phyloP scores from a whole-genome alignment of 805 yeast genomes.

The Metschnikowia orientalis region DNA sequence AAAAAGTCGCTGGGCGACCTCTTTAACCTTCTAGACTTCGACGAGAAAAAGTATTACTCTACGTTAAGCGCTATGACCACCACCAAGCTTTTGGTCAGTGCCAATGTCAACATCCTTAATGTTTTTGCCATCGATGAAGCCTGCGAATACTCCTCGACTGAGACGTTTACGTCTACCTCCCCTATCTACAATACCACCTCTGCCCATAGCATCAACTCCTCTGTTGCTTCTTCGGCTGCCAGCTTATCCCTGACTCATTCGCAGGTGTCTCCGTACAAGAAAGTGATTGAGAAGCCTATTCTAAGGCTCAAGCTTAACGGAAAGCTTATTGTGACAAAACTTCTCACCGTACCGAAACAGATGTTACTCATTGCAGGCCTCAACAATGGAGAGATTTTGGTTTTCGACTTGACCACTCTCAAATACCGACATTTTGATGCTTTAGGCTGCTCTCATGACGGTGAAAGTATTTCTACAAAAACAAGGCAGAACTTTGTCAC shows the following conservation, averaged over 20 bases:
- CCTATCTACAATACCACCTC: constrained; percentile 19
- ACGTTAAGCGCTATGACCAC: constrained; percentile 27
- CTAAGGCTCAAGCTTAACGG: constrained; percentile 38
- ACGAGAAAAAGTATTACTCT: constrained; percentile 26
- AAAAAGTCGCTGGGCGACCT: constrained; percentile 7
- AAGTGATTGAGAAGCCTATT: constrained; percentile 42
- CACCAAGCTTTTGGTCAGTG: constrained; percentile 37
- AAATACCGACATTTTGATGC: constrained; percentile 41
- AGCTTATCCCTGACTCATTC: constrained; percentile 9
- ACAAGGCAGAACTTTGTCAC: constrained; percentile 25
- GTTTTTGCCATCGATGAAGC: constrained; percentile 34
- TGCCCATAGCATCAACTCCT: constrained; percentile 1
- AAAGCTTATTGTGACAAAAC: constrained; percentile 36
- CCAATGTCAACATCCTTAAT: constrained; percentile 50
- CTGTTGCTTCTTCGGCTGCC: constrained; percentile 10
- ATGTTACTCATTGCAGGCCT: constrained; percentile 59
- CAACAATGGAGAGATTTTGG: constrained; percentile 61
- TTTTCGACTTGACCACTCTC: constrained; percentile 51
- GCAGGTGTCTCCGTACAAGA: constrained; percentile 20
- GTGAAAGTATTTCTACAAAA: constrained; percentile 11
- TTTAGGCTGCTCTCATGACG: constrained; percentile 33
- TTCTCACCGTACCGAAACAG: constrained; percentile 30
- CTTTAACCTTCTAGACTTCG: constrained; percentile 29
- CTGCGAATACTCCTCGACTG: constrained; percentile 22
- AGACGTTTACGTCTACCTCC: constrained; percentile 17